Percentiles rank a stretch among this genome's conserved stretches.
Evolutionary conservation across 106 monocot species (phyloP).

Genomic region (Allium cepa): DNA sequence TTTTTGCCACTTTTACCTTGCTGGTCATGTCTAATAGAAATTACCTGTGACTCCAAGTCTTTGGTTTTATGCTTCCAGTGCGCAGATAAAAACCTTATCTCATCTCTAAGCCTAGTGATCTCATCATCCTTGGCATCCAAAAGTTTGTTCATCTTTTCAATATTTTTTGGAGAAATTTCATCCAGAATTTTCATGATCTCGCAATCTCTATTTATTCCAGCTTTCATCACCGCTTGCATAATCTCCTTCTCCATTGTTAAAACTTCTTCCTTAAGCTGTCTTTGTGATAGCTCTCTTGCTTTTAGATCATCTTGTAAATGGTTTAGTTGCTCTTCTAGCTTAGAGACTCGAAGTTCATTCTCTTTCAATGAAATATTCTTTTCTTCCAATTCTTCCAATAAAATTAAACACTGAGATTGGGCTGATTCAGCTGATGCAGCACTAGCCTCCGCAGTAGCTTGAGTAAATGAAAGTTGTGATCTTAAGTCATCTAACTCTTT

Average conservation of each 20-base stretch:
- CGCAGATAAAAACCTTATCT: slow-evolving; percentile 69
- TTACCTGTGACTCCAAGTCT: slow-evolving; percentile 74
- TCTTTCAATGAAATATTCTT: slow-evolving; percentile 56
- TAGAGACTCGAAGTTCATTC: slow-evolving; percentile 59
- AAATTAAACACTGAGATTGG: slow-evolving; percentile 46
- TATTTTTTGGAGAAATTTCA: slow-evolving; percentile 67
- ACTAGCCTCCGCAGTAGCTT: slow-evolving; percentile 76
- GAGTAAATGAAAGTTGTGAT: slow-evolving; percentile 59
- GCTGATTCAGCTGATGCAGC: slow-evolving; percentile 71
- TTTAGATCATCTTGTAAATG: slow-evolving; percentile 67
- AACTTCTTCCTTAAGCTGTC: slow-evolving; percentile 75
- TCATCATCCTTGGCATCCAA: slow-evolving; percentile 70
- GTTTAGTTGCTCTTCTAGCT: slow-evolving; percentile 60
- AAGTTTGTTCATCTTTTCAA: slow-evolving; percentile 55
- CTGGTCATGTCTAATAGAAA: neutral
- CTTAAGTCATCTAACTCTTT: slow-evolving; percentile 67
- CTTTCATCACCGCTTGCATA: slow-evolving; percentile 45
- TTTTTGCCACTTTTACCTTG: no score
- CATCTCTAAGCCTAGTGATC: slow-evolving; percentile 72
- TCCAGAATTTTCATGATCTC: slow-evolving; percentile 51
- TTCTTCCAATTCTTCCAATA: slow-evolving; percentile 71
- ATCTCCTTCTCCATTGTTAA: slow-evolving; percentile 69
- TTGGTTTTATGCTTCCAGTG: slow-evolving; percentile 86
- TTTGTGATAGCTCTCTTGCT: slow-evolving; percentile 68
- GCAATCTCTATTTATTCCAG: slow-evolving; percentile 42